Evolutionary conservation across 1,284 basidiomycete genomes (phyloP), one percentile per base, ranked within the genome.

Genomic region (Ganoderma lucidum): DNA sequence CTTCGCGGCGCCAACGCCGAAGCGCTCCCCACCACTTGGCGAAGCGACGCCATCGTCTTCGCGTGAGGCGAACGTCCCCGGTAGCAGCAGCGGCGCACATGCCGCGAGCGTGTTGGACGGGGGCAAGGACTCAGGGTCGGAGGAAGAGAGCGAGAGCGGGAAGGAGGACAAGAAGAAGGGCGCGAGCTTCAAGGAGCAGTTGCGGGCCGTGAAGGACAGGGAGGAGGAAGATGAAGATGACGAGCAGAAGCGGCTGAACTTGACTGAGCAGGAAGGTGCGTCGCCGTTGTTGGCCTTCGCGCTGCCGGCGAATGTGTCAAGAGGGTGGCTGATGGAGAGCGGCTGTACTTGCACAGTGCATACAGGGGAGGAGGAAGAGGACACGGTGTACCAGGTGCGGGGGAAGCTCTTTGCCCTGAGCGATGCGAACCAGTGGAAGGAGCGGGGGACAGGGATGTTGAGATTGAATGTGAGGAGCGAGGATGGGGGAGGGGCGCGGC

Each of bases 331-430:
- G 30, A 23, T 63, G 55, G 28, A 67, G 10, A 6, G 62, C 64
- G 69, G 53, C 42, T 64, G 23, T 73, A 32, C 35, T 3, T 35
- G 35, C 35, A 35, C 75, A 97, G 96, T 94, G 41, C 83, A 87
- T 56, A 98, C 96, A 0, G 96, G 96, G 12, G 96, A 98, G 80
- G 96, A 98, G 79, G 93, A 95, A 30, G 96, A 98, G 79, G 88
- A 92, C 69, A 96, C 93, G 0, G 82, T 96, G 56, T 90, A 92
- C 79, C 93, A 94, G 81, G 91, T 93, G 14, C 91, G 96, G 69
- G 93, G 93, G 58, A 98, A 97, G 83, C 83, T 98, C 41, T 97
- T 90, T 78, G 82, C 88, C 19, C 87, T 96, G 75, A 88, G 89
- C 74, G 83, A 88, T 77, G 83, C 84, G 68, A 87, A 84, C 63